phyloP scores from a whole-genome alignment of 2,329 filamentous ascomycete genomes.

The Arthrobotrys megalospora region DNA sequence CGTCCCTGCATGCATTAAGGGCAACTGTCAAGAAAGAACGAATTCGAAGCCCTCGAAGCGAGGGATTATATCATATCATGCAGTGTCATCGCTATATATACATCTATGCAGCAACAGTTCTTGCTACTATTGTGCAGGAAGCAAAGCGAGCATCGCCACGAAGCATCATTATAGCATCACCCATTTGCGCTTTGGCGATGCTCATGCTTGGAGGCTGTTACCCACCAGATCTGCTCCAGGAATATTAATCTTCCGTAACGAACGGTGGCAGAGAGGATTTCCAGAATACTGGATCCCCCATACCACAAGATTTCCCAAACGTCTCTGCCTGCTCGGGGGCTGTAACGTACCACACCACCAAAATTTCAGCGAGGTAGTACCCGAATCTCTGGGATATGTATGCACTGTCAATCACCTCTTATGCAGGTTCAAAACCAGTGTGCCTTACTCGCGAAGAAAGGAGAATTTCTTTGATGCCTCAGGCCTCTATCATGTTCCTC shows the following conservation, averaged over 20 bases:
- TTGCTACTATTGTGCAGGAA: constrained; percentile 30
- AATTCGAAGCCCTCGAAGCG: constrained; percentile 50
- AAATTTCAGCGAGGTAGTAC: constrained; percentile 47
- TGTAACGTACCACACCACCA: constrained; percentile 44
- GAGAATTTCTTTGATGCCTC: constrained; percentile 31
- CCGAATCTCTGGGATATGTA: constrained; percentile 37
- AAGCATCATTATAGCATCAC: constrained; percentile 17
- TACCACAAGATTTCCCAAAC: constrained; percentile 31
- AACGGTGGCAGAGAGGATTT: constrained; percentile 27
- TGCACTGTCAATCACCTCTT: constrained; percentile 33
- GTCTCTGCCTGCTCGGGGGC: not conserved
- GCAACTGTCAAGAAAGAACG: constrained; percentile 38
- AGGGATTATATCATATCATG: constrained; percentile 46
- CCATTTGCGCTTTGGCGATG: constrained; percentile 5
- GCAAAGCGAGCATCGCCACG: constrained; percentile 18
- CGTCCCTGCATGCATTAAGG: constrained; percentile 55
- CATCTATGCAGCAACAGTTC: constrained; percentile 32
- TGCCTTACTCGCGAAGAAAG: constrained; percentile 32
- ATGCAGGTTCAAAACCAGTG: constrained; percentile 47
- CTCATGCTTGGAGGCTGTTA: not conserved
- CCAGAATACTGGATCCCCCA: constrained; percentile 42
- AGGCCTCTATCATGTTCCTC: constrained; percentile 45
- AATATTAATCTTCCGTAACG: constrained; percentile 27
- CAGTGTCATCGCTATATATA: constrained; percentile 38
- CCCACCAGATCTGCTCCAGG: constrained; percentile 11